Evolutionary conservation across 768 basidiomycete genomes (phyloP), one percentile per base, ranked within the genome.

Genomic region (Sporobolomyces roseus): DNA sequence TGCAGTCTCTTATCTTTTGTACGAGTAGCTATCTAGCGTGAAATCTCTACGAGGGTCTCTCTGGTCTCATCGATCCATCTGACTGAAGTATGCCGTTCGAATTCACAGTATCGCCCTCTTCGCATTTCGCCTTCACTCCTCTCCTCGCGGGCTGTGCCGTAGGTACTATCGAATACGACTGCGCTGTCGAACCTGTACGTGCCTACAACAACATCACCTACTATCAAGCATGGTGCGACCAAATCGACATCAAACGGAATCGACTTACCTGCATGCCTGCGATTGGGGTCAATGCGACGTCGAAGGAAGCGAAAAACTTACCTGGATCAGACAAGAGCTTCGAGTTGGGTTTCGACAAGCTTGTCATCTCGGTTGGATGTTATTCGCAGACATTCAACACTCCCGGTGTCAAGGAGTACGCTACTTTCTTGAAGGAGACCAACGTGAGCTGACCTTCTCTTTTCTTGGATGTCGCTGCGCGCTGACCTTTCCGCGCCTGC

Each of bases 131-230:
- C 33, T 74, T 74, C 64, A 74, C 74, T 3, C 74, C 75, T 1
- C 65, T 76, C 2, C 65, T 74, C n/a, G 72, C 75, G 0, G 81
- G 85, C 84, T 85, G 87, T 65, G 84, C 89, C 5, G 89, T 91
- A 30, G 91, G 91, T 4, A 91, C 91, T 9, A 80, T 93, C 53
- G 90, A 91, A 72, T 90, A 87, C 75, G 81, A 90, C 30, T 86
- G 87, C 74, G 87, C 89, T 0, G 81, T 91, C 38, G 91, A 93
- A 78, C 85, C 90, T 1, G 90, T 90, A 56, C 74, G 87, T 17
- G 69, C 74, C 1, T 76, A 75, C 52, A 65, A 71, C 33, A 58
- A 66, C 29, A 52, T 64, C n/a, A 46, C 12, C 1, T 74, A 63
- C 52, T 66, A 65, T 27, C 76, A 78, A 61, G 78, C 76, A 3